These are phyloP conservation scores for Vanderwaltozyma yarrowii DNA, from an alignment of 805 yeast genomes.

Conservation along the genomic window DNA sequence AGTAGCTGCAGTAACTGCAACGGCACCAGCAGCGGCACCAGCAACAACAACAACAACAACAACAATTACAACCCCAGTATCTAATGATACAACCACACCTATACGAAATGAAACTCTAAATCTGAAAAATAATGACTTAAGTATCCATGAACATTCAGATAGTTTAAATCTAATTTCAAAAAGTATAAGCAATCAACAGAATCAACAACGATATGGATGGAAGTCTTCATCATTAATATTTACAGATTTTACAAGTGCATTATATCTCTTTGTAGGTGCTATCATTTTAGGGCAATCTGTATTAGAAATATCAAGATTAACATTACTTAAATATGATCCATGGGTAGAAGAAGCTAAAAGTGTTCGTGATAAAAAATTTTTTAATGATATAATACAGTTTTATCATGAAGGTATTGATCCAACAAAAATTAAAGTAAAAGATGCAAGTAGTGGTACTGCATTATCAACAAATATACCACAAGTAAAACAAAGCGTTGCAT, in stretches of 20 bases:
- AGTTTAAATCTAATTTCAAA: too few relatives aligned
- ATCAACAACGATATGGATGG: conserved; percentile 2
- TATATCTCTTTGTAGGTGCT: conserved; percentile 35
- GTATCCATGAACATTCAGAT: too few relatives aligned
- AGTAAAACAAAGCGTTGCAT: conserved; percentile 29
- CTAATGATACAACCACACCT: too few relatives aligned
- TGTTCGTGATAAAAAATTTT: conserved; percentile 37
- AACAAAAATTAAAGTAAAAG: conserved; percentile 26
- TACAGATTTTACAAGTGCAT: conserved; percentile 23
- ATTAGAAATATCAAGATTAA: conserved; percentile 44
- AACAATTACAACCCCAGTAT: too few relatives aligned
- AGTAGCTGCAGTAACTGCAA: conserved; percentile 13
- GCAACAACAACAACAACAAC: too few relatives aligned
- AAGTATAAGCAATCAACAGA: too few relatives aligned
- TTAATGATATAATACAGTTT: conserved; percentile 25
- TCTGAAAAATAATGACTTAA: too few relatives aligned
- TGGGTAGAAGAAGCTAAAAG: conserved; percentile 59
- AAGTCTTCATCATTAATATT: conserved; percentile 1
- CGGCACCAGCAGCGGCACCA: background rate
- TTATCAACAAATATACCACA: conserved; percentile 24
- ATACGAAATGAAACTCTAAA: too few relatives aligned
- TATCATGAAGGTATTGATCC: conserved; percentile 30
- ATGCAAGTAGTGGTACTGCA: conserved; percentile 21
- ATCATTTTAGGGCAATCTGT: conserved; percentile 43
- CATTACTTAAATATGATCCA: conserved; percentile 44